Evolutionary conservation across 1,284 basidiomycete species (phyloP).

Genomic region (Vanrija humicola): DNA sequence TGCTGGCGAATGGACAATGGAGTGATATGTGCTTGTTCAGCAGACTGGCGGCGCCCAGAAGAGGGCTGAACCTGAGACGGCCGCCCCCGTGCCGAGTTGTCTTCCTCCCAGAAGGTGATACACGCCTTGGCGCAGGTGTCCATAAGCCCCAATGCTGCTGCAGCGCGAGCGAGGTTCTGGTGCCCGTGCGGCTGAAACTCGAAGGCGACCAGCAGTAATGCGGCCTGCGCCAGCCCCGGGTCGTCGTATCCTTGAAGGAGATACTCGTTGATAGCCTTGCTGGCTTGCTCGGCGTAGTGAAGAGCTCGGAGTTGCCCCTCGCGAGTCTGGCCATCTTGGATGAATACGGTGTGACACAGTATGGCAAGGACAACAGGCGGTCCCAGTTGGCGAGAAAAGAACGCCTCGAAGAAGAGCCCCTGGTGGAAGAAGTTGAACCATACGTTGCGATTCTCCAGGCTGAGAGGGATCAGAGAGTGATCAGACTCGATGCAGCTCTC

Average conservation of each 20-base stretch:
- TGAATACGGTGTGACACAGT: conserved; percentile 26
- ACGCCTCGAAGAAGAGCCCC: conserved; percentile 19
- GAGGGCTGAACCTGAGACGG: neutral
- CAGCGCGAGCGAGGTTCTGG: conserved; percentile 20
- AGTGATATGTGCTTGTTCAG: neutral
- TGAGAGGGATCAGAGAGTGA: neutral
- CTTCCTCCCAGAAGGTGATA: conserved; percentile 2
- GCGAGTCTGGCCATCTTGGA: conserved; percentile 17
- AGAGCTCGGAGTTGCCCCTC: conserved; percentile 22
- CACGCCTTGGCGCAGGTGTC: conserved; percentile 23
- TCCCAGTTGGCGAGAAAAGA: conserved; percentile 4
- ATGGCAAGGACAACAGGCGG: conserved; percentile 30
- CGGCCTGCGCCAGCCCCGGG: conserved; percentile 24
- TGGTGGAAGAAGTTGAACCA: conserved; percentile 28
- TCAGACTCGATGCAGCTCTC: neutral
- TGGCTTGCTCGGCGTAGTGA: conserved; percentile 23
- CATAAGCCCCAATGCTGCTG: conserved; percentile 19
- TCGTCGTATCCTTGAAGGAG: conserved; percentile 21
- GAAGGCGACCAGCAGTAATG: conserved; percentile 27
- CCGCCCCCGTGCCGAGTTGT: neutral
- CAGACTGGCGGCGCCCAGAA: conserved; percentile 10
- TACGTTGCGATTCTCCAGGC: conserved; percentile 17
- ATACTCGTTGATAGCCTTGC: conserved; percentile 25
- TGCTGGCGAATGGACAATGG: conserved; percentile 18
- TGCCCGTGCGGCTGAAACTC: conserved; percentile 31